A percentile compares a stretch with the other conserved stretches of the same genome.
phyloP scores from a whole-genome alignment of 164 flowering plant genomes.

The Tetrastigma voinierianum region DNA sequence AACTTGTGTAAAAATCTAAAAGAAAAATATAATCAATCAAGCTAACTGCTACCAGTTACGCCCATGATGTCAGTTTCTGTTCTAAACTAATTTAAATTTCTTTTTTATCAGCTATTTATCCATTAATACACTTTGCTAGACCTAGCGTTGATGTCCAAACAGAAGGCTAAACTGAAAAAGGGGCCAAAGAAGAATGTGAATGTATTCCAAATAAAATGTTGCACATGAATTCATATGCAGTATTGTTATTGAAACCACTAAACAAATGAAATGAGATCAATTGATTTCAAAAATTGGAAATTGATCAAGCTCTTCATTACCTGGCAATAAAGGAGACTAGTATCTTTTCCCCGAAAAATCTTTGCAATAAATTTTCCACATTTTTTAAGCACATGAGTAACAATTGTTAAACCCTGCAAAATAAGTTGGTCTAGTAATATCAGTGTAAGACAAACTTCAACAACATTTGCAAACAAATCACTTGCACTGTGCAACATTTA shows the following conservation, averaged over 20 bases:
- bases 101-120: too few species aligned
- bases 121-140: background rate
- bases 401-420: conserved; percentile 87
- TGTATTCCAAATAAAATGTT: background rate
- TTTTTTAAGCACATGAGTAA: conserved; percentile 82
- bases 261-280: background rate
- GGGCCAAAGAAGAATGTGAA: background rate
- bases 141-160: background rate
- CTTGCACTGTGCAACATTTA: background rate
- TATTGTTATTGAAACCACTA: background rate
- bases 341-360: conserved; percentile 96
- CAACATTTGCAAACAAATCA: background rate
- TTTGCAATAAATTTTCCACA: conserved; percentile 98
- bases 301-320: conserved; percentile 28
- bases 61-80: too few species aligned
- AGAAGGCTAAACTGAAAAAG: background rate
- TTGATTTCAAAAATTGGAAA: background rate
- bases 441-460: conserved; percentile 1
- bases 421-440: conserved; percentile 6
- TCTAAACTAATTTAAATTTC: too few species aligned
- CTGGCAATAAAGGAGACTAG: conserved; percentile 95
- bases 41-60: too few species aligned
- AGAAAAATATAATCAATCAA: too few species aligned
- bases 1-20: too few species aligned
- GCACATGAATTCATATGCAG: background rate